Evolutionary conservation across 805 yeast species (phyloP), one percentile per base, ranked within the genome.

Genomic region (Barnettozyma siamensis): DNA sequence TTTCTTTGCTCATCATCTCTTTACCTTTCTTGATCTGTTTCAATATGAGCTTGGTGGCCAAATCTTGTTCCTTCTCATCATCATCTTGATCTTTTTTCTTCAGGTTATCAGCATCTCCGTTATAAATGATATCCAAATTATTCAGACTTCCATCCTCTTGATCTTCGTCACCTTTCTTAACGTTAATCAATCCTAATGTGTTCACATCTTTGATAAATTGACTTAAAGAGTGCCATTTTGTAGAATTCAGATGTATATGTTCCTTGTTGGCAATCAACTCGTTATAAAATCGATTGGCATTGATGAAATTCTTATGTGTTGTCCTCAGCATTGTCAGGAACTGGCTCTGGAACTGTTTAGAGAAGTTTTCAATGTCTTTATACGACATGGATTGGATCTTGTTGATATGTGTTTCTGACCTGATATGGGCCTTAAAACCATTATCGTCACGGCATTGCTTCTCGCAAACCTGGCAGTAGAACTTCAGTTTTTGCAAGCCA

Each of bases 361-460:
- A 78, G 56, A 67, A 89, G 28, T 75, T 72, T 12, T 73, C 77
- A 1, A 87, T 67, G 15, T 77, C 74, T 12, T 62, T 62, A 7
- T 67, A 64, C 0, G 73, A 71, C 6, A 77, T 59, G 5, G 70
- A 66, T 16, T 70, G 61, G 33, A 84, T 73, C 39, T 75, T 76
- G 16, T 76, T 73, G 35, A 74, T 62, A 58, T 93, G 99, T 2
- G 84, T 69, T 34, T 85, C 87, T n/a, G 95, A 80, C 47, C 72
- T 70, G n/a, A 82, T 72, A 60, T 93, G 99, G 54, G 91, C 83
- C 54, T 84, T 83, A 67, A 85, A 93, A 20, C 99, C 99, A 63
- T 93, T 91, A 47, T 85, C 95, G 59, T 94, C 99, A 41, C 97
- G 67, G 59, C 98, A 89, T 64, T 93, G 99, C 55, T 91, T 88